Evolutionary conservation across 2,329 filamentous ascomycete genomes (phyloP), one percentile per base, ranked within the genome.

Genomic region (Thielaviopsis populi): DNA sequence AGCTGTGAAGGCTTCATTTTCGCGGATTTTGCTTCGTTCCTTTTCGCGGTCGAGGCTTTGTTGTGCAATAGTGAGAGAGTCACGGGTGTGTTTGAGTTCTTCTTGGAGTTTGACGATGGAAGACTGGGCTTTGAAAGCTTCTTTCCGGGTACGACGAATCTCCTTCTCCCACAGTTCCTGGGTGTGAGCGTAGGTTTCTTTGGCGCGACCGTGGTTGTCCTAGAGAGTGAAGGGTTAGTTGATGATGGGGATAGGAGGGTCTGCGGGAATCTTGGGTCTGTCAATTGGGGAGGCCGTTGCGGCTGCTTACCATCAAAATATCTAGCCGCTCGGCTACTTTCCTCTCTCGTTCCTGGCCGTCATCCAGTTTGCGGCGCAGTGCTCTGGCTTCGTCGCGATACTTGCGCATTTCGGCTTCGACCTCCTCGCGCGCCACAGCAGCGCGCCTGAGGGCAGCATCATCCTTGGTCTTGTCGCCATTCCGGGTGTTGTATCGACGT

Each of bases 71-170:
- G 82, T 83, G 61, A 79, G 74, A n/a, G 76, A 74, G 30, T 74
- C 74, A 54, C 84, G 80, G 61, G 81, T 76, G 0, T 81, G 75
- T 71, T 89, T 89, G 67, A 88, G 78, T 69, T 89, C 86, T 69
- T 89, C 86, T 71, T 89, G 85, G n/a, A 86, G 72, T 71, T 88
- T 88, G 69, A 89, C 81, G 40, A 85, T 79, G 11, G 76, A 74
- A 2, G 85, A 88, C 68, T 88, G 85, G n/a, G 82, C 80, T 70
- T 88, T 89, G 78, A 88, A 89, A 1, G 83, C 84, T 69, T 89
- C 87, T 69, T 89, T 89, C 60, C 85, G 78, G 10, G 82, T 80
- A 64, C 83, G 79, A 63, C 86, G 80, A 53, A 88, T 84, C 72
- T 89, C 86, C 71, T 89, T 89, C 69, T 89, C 86, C 81, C 86